These are phyloP conservation scores for Phytophthora citricola DNA, from an alignment of 352 stramenopile genomes.

Conservation along the genomic window DNA sequence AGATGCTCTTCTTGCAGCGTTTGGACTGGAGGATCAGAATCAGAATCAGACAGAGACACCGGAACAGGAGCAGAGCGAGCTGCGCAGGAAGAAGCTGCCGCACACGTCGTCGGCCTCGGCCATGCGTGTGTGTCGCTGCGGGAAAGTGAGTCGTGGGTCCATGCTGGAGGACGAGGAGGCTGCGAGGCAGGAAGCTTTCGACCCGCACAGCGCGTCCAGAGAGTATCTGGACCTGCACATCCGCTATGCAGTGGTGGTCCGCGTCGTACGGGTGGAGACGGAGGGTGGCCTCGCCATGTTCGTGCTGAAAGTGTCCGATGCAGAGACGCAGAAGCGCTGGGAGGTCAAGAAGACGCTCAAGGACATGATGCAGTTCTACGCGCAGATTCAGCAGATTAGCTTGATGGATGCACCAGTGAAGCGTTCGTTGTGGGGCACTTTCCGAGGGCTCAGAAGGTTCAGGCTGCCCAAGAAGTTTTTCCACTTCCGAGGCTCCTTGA, in stretches of 20 bases:
- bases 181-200: conserved; percentile 17
- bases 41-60: conserved; percentile 34
- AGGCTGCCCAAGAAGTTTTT: conserved; percentile 64
- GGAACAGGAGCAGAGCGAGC: conserved; percentile 30
- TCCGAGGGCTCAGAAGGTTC: conserved; percentile 53
- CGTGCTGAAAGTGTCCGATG: conserved; percentile 56
- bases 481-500: conserved; percentile 56
- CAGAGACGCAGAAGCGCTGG: conserved; percentile 66
- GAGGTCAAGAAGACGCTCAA: conserved; percentile 62
- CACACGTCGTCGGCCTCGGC: conserved; percentile 30
- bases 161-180: conserved; percentile 20
- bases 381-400: conserved; percentile 62
- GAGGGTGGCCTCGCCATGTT: conserved; percentile 45
- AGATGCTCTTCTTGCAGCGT: conserved; percentile 45
- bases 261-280: conserved; percentile 49
- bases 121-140: conserved; percentile 37
- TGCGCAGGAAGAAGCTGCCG: conserved; percentile 24
- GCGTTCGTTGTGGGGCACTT: conserved; percentile 59
- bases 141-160: conserved; percentile 17
- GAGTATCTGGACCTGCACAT: conserved; percentile 62
- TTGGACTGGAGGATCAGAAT: conserved; percentile 40
- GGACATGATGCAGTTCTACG: conserved; percentile 70
- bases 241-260: conserved; percentile 52
- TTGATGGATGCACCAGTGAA: conserved; percentile 61
- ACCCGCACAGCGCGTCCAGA: conserved; percentile 39